Conservation (phyloP, 169 alveolate species). For the Babesia bovis region DNA sequence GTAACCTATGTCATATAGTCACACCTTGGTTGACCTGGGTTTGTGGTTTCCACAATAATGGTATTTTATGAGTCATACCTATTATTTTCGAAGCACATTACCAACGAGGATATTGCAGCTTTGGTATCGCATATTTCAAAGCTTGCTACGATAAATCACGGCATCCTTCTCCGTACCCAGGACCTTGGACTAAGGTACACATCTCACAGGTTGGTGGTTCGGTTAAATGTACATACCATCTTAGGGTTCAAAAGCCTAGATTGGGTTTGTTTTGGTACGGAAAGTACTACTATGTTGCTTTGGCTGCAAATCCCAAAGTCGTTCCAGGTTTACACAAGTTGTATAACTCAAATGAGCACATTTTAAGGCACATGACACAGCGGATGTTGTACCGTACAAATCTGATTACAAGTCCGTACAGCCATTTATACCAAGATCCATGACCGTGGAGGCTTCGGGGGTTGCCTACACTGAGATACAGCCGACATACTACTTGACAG, state of each 20-base stretch:
- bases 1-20: too few relatives aligned
- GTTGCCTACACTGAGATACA: too few relatives aligned
- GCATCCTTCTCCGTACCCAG: conserved; percentile 64
- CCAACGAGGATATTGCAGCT: conserved; percentile 43
- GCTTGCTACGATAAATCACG: conserved; percentile 59
- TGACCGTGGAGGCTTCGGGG: too few relatives aligned
- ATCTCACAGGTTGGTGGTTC: conserved; percentile 52
- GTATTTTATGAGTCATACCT: conserved; percentile 67
- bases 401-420: conserved; percentile 74
- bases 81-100: conserved; percentile 46
- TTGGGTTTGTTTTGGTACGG: conserved; percentile 80
- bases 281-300: conserved; percentile 75
- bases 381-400: conserved; percentile 78
- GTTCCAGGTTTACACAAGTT: conserved; percentile 74
- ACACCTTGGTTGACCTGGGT: too few relatives aligned
- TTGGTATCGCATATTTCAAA: conserved; percentile 52
- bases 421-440: conserved; percentile 69
- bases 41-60: conserved; percentile 26
- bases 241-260: conserved; percentile 75
- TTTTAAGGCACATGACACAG: conserved; percentile 72
- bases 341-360: conserved; percentile 71
- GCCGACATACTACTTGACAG: too few relatives aligned
- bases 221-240: not conserved
- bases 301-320: conserved; percentile 74
- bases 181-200: conserved; percentile 67